Base-by-base conservation (phyloP, 2,329 filamentous ascomycete species). In the Sporothrix euskadiensis region DNA sequence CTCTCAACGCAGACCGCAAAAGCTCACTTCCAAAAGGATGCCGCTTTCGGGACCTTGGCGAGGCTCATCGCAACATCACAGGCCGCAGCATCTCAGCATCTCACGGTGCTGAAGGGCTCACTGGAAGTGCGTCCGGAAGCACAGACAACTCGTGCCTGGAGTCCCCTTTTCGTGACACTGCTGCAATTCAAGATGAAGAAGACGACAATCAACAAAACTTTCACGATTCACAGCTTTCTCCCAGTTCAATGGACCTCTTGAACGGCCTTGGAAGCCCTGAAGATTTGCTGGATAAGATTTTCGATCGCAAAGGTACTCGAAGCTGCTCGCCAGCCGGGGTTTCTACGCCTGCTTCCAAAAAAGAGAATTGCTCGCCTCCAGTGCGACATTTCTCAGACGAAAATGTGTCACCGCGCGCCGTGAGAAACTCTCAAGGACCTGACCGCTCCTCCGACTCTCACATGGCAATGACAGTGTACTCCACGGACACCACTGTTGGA, bases 51-150 rank as follows among this genome's bases (percentile, higher is more conserved):
- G 80, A 81, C 71, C 76, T 84, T 0, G 78, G 78, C 35, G 82
- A 83, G 49, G 83, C 83, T 0, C 81, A 83, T 71, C 78, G 79
- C 4, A 82, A 81, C 47, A 84, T 84, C 73, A 82, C 81, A 9
- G 77, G 79, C 4, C 76, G 75, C 44, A 72, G 75, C 73, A 74
- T 74, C 12, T 74, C 73, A 6, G 73, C 63, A 9, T 52, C 35
- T 3, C 59, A 52, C 26, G 72, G 26, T 32, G 49, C 35, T 22
- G 16, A 68, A 14, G 49, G 22, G 2, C 57, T 49, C 22, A 63
- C 22, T 3, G 26, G 57, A 19, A 63, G 65, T 10, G 5, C 16
- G 12, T 57, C 70, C 1, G 8, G 65, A 44, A 71, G 66, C 56
- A 70, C 49, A 52, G 26, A 26, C 39, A 39, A 26, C 35, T 16